Evolutionary conservation across 139 green algal genomes (phyloP).

Genomic region (Coelastrella sp.): DNA sequence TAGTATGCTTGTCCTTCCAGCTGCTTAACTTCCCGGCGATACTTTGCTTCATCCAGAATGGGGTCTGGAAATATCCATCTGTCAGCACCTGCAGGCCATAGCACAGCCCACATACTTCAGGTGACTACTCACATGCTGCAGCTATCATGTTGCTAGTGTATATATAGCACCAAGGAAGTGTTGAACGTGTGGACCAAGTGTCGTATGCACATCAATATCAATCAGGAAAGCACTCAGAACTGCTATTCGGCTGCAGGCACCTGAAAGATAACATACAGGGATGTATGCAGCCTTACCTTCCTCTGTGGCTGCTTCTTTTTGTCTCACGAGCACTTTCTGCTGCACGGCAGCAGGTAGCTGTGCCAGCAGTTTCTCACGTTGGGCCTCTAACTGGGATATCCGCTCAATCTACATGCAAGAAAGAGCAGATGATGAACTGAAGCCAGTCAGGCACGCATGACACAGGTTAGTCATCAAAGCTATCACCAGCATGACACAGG

Average conservation of each 20-base stretch:
- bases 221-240: not conserved
- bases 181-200: too few relatives aligned
- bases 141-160: too few relatives aligned
- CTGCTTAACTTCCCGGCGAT: slow-evolving; percentile 30
- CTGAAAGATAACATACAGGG: too few relatives aligned
- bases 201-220: too few relatives aligned
- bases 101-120: not conserved
- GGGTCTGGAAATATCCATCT: slow-evolving; percentile 68
- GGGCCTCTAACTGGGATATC: slow-evolving; percentile 58
- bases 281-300: slow-evolving; percentile 40
- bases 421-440: not conserved
- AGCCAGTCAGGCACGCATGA: too few relatives aligned
- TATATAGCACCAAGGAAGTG: too few relatives aligned
- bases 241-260: too few relatives aligned
- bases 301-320: slow-evolving; percentile 57
- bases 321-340: slow-evolving; percentile 48
- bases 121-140: not conserved
- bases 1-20: too few relatives aligned
- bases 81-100: slow-evolving; percentile 45
- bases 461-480: too few relatives aligned
- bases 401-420: slow-evolving; percentile 35
- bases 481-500: too few relatives aligned
- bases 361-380: slow-evolving; percentile 56
- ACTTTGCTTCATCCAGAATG: slow-evolving; percentile 66
- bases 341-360: slow-evolving; percentile 49